phyloP scores from a whole-genome alignment of 495 filamentous ascomycete species.

The Neurospora tetraspora region DNA sequence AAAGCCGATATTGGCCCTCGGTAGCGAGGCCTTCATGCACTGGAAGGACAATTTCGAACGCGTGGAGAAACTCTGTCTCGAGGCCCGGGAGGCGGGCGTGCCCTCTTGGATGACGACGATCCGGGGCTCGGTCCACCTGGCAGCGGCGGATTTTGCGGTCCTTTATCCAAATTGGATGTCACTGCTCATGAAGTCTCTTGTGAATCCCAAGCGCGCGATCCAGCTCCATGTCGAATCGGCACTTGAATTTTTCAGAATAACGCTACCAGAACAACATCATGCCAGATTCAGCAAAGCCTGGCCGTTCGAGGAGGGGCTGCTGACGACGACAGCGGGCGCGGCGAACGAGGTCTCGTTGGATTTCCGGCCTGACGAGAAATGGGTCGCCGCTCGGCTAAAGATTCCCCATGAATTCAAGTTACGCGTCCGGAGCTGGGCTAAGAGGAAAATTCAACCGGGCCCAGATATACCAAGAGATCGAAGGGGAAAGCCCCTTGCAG shows the following conservation, averaged over 20 bases:
- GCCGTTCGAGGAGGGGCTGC: conserved; percentile 29
- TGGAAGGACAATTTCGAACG: conserved; percentile 47
- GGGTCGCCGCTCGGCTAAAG: conserved; percentile 35
- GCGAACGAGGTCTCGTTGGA: conserved; percentile 29
- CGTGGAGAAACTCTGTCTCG: conserved; percentile 38
- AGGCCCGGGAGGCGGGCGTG: conserved; percentile 37
- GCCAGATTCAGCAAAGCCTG: conserved; percentile 25
- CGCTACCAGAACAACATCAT: conserved; percentile 26
- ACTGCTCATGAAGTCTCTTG: conserved; percentile 45
- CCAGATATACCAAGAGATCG: conserved; percentile 11
- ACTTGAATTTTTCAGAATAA: conserved; percentile 40
- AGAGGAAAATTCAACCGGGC: conserved; percentile 13
- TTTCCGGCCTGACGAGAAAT: conserved; percentile 36
- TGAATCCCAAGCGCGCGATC: conserved; percentile 45
- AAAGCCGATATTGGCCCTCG: conserved; percentile 45
- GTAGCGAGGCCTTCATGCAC: conserved; percentile 53
- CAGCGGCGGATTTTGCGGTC: conserved; percentile 49
- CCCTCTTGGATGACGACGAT: conserved; percentile 49
- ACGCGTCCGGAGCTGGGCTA: conserved; percentile 23
- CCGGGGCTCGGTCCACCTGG: conserved; percentile 48
- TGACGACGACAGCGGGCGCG: conserved; percentile 18
- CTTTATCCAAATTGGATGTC: conserved; percentile 47
- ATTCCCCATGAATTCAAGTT: conserved; percentile 38
- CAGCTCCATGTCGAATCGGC: conserved; percentile 46
- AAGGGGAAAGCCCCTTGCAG: conserved; percentile 16